Percentiles rank a stretch among this genome's conserved stretches.
Conservation (phyloP, 176 grass and related monocot species). For the Rhynchospora pubera region DNA sequence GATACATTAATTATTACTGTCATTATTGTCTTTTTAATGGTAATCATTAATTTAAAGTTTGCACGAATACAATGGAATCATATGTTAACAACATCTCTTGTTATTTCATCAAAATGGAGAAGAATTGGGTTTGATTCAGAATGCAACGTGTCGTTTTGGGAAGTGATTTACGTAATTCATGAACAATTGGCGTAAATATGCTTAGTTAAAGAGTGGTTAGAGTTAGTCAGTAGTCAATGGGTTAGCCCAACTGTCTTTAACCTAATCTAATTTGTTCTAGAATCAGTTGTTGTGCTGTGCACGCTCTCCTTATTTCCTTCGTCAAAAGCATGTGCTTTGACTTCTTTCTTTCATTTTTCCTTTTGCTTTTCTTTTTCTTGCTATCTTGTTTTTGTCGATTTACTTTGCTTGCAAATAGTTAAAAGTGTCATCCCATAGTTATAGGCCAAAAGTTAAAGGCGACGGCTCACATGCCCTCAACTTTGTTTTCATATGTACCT, state of each 20-base stretch:
- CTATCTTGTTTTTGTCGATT: not conserved
- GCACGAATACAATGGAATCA: not conserved
- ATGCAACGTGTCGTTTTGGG: constrained; percentile 12
- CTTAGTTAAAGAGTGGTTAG: constrained; percentile 6
- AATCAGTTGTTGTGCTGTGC: constrained; percentile 22
- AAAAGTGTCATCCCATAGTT: no score
- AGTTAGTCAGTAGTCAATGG: not conserved
- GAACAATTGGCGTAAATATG: not conserved
- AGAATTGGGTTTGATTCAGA: not conserved
- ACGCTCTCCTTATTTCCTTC: not conserved
- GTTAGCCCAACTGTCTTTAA: constrained; percentile 18
- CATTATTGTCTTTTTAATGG: not conserved
- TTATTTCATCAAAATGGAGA: not conserved
- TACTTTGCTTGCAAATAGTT: not conserved
- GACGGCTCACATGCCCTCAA: no score
- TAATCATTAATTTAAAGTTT: not conserved
- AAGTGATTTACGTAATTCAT: not conserved
- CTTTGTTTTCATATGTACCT: no score
- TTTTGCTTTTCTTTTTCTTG: constrained; percentile 1
- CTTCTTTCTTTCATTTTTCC: not conserved
- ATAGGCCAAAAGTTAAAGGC: not conserved
- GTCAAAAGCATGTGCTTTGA: constrained; percentile 26
- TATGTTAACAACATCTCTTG: not conserved
- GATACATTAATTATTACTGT: not conserved
- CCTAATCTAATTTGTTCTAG: constrained; percentile 8